These are phyloP conservation scores for Narthecium ossifragum DNA, from an alignment of 106 monocot species.

Conservation along the genomic window DNA sequence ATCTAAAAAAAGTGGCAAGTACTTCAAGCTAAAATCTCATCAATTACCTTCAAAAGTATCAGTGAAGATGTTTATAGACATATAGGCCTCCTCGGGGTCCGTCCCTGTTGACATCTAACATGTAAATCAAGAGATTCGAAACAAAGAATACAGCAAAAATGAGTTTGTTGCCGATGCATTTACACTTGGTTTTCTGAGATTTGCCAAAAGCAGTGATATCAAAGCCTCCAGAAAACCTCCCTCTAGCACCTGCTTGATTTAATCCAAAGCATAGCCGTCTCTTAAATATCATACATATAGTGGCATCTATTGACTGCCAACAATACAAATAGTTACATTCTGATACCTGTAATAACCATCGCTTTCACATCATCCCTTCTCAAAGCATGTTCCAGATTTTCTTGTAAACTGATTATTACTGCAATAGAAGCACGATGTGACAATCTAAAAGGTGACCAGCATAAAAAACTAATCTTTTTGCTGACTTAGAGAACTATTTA, in stretches of 20 bases:
- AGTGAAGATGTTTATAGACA: conserved; percentile 69
- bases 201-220: conserved; percentile 78
- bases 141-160: not conserved
- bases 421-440: conserved; percentile 4
- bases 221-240: conserved; percentile 95
- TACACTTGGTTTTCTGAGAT: conserved; percentile 60
- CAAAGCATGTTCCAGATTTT: conserved; percentile 51
- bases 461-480: not conserved
- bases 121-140: not conserved
- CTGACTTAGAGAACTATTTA: not conserved
- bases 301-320: not conserved
- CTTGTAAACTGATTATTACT: conserved; percentile 57
- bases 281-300: not conserved
- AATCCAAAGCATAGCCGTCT: not conserved
- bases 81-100: conserved; percentile 47
- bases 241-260: conserved; percentile 38
- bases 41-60: conserved; percentile 77
- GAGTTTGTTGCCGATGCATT: not conserved
- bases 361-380: conserved; percentile 71
- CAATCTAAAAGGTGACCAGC: no score
- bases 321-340: not conserved
- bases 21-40: not conserved
- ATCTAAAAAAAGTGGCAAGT: not conserved
- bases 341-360: conserved; percentile 51
- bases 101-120: conserved; percentile 32